Conservation (phyloP, 176 grass and related monocot species). For the Rhynchospora pubera region DNA sequence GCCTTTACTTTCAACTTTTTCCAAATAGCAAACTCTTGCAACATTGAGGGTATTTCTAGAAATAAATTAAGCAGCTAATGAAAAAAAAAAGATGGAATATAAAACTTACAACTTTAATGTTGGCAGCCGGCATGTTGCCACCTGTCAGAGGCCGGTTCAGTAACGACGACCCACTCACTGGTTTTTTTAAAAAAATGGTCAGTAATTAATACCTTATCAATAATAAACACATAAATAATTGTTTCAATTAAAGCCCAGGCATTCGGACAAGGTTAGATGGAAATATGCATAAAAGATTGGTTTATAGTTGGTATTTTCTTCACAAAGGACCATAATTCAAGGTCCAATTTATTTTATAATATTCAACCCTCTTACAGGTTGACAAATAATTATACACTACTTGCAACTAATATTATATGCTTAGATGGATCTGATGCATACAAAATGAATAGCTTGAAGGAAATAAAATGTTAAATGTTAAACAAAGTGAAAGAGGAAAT, state of each 20-base stretch:
- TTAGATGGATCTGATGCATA: not conserved
- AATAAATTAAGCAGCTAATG: not conserved
- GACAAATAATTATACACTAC: not conserved
- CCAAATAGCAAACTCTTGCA: not conserved
- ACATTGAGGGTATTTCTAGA: not conserved
- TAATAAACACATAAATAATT: not conserved
- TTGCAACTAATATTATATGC: not conserved
- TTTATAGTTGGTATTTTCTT: not conserved
- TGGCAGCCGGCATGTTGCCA: slow-evolving; percentile 7
- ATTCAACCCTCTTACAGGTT: not conserved
- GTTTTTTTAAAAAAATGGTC: not conserved
- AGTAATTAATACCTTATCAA: not conserved
- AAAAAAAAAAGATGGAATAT: not conserved
- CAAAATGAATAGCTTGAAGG: not conserved
- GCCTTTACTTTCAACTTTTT: not conserved
- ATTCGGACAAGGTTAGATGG: no score
- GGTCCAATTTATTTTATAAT: not conserved
- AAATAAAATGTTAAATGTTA: not conserved
- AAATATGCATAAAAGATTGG: not conserved
- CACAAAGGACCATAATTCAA: not conserved
- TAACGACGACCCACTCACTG: not conserved
- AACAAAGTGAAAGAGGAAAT: not conserved
- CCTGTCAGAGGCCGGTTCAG: slow-evolving; percentile 15
- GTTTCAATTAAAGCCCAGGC: not conserved
- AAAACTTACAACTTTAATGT: slow-evolving; percentile 19